Evolutionary conservation across 2,329 filamentous ascomycete species (phyloP).

Genomic region (Alternaria brassicae): DNA sequence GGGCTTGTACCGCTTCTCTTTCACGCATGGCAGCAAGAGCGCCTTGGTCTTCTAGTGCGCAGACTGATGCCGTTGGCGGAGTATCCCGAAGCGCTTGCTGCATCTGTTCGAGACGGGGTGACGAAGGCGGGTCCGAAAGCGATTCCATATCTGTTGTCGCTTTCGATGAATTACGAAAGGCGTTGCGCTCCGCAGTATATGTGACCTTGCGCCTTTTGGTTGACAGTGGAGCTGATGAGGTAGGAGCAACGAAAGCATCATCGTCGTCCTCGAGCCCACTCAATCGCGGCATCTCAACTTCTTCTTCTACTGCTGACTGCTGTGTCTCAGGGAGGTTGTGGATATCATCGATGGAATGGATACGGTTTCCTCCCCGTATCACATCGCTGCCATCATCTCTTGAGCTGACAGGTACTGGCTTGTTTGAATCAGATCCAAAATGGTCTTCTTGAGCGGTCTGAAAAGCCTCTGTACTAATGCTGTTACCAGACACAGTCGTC

Average conservation of each 20-base stretch:
- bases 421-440: slow-evolving; percentile 32
- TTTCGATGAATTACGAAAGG: slow-evolving; percentile 28
- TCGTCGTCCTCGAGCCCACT: slow-evolving; percentile 46
- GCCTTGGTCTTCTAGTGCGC: slow-evolving; percentile 46
- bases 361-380: slow-evolving; percentile 15
- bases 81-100: slow-evolving; percentile 30
- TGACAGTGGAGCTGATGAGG: slow-evolving; percentile 33
- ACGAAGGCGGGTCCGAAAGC: slow-evolving; percentile 17
- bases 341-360: slow-evolving; percentile 48
- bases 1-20: slow-evolving; percentile 25
- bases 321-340: slow-evolving; percentile 46
- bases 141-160: slow-evolving; percentile 18
- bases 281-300: slow-evolving; percentile 43
- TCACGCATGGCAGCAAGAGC: slow-evolving; percentile 39
- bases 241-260: slow-evolving; percentile 33
- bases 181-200: slow-evolving; percentile 30
- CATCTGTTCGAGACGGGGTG: slow-evolving; percentile 24
- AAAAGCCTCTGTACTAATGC: slow-evolving; percentile 32
- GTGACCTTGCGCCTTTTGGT: slow-evolving; percentile 44
- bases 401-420: slow-evolving; percentile 16
- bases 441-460: slow-evolving; percentile 52
- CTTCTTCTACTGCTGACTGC: slow-evolving; percentile 39
- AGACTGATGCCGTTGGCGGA: slow-evolving; percentile 30
- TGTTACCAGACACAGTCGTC: slow-evolving; percentile 11
- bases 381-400: slow-evolving; percentile 26